Base-by-base conservation (phyloP, 768 basidiomycete genomes). In the Suillus discolor region DNA sequence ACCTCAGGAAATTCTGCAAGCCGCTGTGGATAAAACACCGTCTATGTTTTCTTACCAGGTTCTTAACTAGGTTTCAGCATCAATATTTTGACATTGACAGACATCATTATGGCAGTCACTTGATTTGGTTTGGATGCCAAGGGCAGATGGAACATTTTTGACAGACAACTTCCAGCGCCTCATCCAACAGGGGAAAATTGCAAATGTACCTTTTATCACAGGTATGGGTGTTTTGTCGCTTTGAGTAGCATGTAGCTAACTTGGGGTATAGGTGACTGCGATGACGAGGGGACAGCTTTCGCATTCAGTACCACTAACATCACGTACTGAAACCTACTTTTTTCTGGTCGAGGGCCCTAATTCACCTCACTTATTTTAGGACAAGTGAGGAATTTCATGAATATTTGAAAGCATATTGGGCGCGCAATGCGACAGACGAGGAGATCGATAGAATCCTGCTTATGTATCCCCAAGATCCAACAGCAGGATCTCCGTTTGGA, bases 1-100 rank as follows among this genome's bases (percentile, higher is more conserved):
- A 8, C 71, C 78, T 0, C 81, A 77, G 60, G 68, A 72, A 23
- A n/a, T 6, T 6, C 71, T 85, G 16, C 78, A 79, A 68, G 74
- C 73, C 38, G 83, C 83, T 0, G 75, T 83, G 39, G 74, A 84
- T 61, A 68, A 69, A 2, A 74, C 79, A 6, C 83, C 84, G 1
- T 73, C 71, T 6, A 77, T 82, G 25, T 79, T 79, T 44, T 57
- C 74, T 6, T 83, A 79, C 64, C 80, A 83, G 75, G 81, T 82
- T 51, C 6, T 6, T 25, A 25, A 51, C 5, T 25, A 25, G 6
- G 49, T 51, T 28, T 49, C 2, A 13, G 23, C 11, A 8, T 11
- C 36, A 38, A 38, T 12, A 6, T 23, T 23, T 49, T 51, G 49
- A 28, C 15, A 15, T 16, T 16, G 15, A 51, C 49, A 16, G 2